phyloP scores from a whole-genome alignment of 345 rosid genomes.

The Stellera chamaejasme region DNA sequence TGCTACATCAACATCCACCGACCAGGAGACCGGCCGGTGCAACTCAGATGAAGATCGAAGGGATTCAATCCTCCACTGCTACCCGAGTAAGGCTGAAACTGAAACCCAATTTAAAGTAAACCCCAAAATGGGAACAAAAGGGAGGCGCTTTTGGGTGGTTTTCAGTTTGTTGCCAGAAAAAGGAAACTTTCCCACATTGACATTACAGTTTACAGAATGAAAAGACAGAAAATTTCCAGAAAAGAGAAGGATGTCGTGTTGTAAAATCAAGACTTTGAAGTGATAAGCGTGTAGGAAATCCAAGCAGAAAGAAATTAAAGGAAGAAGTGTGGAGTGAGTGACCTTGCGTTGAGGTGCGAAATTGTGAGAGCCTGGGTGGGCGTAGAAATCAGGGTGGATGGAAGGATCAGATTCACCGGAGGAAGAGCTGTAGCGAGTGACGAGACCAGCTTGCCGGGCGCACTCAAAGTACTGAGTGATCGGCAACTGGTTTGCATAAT shows the following conservation, averaged over 20 bases:
- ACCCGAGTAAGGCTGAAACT: no score
- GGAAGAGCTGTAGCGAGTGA: slow-evolving; percentile 42
- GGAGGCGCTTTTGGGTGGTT: no score
- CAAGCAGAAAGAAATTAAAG: neutral
- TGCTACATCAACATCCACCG: no score
- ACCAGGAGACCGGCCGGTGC: no score
- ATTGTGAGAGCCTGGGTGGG: slow-evolving; percentile 23
- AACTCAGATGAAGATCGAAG: no score
- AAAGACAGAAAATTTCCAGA: neutral
- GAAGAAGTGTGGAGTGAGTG: neutral
- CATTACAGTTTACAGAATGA: neutral
- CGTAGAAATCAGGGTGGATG: slow-evolving; percentile 20
- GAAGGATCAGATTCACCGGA: slow-evolving; percentile 51
- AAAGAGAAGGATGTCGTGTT: neutral
- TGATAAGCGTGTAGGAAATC: neutral
- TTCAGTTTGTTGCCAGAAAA: no score
- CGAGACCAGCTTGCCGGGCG: slow-evolving; percentile 86
- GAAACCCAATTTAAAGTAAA: no score
- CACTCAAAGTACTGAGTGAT: slow-evolving; percentile 91
- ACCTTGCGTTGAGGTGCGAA: slow-evolving; percentile 35
- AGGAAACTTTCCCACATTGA: neutral
- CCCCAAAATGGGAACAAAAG: no score
- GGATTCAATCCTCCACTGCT: no score
- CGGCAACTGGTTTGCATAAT: slow-evolving; percentile 68
- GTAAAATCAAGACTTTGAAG: no score